Conservation (phyloP, 495 filamentous ascomycete genomes). For the Saxophila tyrrhenica region DNA sequence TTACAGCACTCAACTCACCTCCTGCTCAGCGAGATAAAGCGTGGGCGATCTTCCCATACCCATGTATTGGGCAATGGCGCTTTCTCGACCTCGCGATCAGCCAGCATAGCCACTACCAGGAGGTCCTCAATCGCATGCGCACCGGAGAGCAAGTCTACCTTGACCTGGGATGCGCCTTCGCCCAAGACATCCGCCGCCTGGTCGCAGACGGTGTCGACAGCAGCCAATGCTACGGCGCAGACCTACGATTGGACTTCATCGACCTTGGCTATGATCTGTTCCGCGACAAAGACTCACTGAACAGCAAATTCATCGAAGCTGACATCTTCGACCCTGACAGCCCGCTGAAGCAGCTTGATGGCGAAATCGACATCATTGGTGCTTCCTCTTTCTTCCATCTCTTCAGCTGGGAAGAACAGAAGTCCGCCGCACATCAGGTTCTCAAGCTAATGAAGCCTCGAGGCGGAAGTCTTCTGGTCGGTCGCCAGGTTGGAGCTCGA, state of each 20-base stretch:
- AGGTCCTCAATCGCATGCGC: conserved; percentile 15
- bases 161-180: conserved; percentile 24
- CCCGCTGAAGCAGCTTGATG: conserved; percentile 28
- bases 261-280: conserved; percentile 41
- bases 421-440: conserved; percentile 36
- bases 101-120: conserved; percentile 7
- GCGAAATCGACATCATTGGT: conserved; percentile 45
- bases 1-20: neutral
- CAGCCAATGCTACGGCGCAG: conserved; percentile 31
- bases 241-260: conserved; percentile 33
- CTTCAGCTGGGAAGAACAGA: conserved; percentile 44
- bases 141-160: conserved; percentile 19
- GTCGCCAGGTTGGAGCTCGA: conserved; percentile 35
- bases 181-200: conserved; percentile 19
- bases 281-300: conserved; percentile 32
- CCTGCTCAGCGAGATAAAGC: conserved; percentile 13
- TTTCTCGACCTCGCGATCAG: conserved; percentile 20
- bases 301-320: conserved; percentile 36
- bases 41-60: conserved; percentile 14
- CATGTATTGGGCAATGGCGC: conserved; percentile 20
- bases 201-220: conserved; percentile 21
- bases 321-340: conserved; percentile 42
- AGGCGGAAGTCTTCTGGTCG: conserved; percentile 38
- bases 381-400: conserved; percentile 48
- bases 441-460: conserved; percentile 34